Conservation (phyloP, 371 early-diverging fungal genomes). For the Apophysomyces trapeziformis region DNA sequence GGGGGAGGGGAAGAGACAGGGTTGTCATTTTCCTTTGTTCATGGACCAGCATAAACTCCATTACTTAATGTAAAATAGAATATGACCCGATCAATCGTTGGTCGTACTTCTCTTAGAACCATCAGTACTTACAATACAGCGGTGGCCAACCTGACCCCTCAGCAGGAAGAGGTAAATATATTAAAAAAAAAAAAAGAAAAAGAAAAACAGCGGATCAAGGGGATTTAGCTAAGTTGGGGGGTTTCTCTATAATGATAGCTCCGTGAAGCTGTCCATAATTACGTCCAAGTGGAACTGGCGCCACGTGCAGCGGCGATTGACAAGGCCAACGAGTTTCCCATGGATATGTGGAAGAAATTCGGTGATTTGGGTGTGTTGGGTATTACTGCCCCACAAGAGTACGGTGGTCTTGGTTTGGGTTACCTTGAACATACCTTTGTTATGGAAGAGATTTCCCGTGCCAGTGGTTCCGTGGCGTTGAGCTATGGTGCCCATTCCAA, state of each 20-base stretch:
- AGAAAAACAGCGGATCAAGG: no score
- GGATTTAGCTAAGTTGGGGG: not conserved
- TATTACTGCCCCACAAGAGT: constrained; percentile 82
- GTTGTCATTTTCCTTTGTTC: not conserved
- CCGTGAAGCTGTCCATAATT: constrained; percentile 74
- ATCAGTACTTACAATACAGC: constrained; percentile 69
- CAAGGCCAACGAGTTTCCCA: constrained; percentile 85
- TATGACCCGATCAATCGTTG: not conserved
- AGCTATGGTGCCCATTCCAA: constrained; percentile 98
- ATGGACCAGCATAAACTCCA: not conserved
- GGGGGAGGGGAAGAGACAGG: no score
- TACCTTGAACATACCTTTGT: constrained; percentile 92
- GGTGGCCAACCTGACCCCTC: constrained; percentile 75
- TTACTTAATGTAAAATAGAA: not conserved
- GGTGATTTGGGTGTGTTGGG: constrained; percentile 97
- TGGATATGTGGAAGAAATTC: constrained; percentile 96
- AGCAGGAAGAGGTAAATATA: constrained; percentile 64
- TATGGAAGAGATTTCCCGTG: constrained; percentile 94
- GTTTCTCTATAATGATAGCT: constrained; percentile 40
- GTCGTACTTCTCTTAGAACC: constrained; percentile 5
- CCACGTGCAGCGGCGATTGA: constrained; percentile 89
- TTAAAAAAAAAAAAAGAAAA: not conserved
- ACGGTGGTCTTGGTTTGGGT: constrained; percentile 92
- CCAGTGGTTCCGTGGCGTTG: constrained; percentile 91
- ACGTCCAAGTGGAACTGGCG: constrained; percentile 84